Base-by-base conservation (phyloP, 495 filamentous ascomycete genomes). In the Talaromyces ruber region DNA sequence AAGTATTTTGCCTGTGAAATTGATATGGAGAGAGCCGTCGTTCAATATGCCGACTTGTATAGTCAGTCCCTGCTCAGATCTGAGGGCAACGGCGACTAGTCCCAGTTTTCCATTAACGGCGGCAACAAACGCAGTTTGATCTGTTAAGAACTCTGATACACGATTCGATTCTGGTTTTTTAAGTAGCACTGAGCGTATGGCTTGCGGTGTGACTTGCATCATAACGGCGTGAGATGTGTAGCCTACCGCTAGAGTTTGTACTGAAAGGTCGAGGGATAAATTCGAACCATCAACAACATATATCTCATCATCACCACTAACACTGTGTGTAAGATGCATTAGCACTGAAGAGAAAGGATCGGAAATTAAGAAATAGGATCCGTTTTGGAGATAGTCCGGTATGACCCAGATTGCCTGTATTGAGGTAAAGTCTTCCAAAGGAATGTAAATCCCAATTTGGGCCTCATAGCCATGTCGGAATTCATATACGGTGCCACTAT, bases 391-490 rank as follows among this genome's bases (percentile, higher is more conserved):
- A 24, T 65, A 65, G 62, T 82, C 76, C 18, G 78, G 72, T 59
- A 85, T 71, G 11, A 81, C 77, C 62, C 87, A 76, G 39, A 89
- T 72, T 11, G 73, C 71, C 56, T 71, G 64, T 18, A 74, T 66
- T 37, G 67, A 66, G 3, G 70, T 70, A 0, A 77, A 54, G 24
- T 74, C 72, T n/a, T 73, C 74, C 25, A 78, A 55, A 8, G 80
- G 77, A 32, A 86, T 74, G 4, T 82, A 78, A 9, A 86, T 56
- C 2, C 80, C 83, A 62, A 88, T 84, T 56, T 79, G 81, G 14
- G 88, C 91, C 65, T 89, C 84, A 29, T 90, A 71, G 6, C 91
- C 90, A 70, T 87, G 81, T 64, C 89, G 79, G 58, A 90, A 76
- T 66, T 95, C 90, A 24, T 84, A 81, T 5, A 95, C 77, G 0